Evolutionary conservation across 495 filamentous ascomycete genomes (phyloP).

Genomic region (Pyrenopolyporus hunteri): DNA sequence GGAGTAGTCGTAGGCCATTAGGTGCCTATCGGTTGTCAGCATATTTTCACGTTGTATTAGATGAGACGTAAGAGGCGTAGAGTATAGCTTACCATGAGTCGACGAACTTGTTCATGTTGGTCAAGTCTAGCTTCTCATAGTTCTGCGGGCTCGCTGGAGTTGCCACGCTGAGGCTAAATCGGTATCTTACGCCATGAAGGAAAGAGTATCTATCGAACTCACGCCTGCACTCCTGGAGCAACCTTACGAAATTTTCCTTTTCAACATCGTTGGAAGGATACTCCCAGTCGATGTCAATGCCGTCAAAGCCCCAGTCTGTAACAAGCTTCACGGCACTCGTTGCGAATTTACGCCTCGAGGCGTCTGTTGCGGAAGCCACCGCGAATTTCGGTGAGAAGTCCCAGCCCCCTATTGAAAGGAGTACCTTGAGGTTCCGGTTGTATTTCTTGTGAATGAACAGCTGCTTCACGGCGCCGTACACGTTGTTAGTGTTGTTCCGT

Average conservation of each 20-base stretch:
- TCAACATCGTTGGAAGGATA: conserved; percentile 63
- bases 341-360: conserved; percentile 65
- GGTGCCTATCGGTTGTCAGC: conserved; percentile 60
- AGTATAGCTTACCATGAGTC: conserved; percentile 76
- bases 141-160: conserved; percentile 64
- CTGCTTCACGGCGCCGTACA: conserved; percentile 85
- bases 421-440: conserved; percentile 78
- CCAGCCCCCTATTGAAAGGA: conserved; percentile 90
- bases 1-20: conserved; percentile 81
- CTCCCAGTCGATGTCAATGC: conserved; percentile 69
- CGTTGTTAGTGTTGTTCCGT: conserved; percentile 59
- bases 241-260: conserved; percentile 70
- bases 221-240: conserved; percentile 69
- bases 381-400: conserved; percentile 84
- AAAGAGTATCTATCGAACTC: conserved; percentile 69
- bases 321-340: conserved; percentile 68
- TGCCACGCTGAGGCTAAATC: conserved; percentile 80
- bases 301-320: conserved; percentile 65
- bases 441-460: conserved; percentile 81
- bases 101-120: conserved; percentile 72
- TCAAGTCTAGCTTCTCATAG: conserved; percentile 70
- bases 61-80: too few relatives aligned
- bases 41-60: background rate
- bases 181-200: conserved; percentile 53
- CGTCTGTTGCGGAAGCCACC: conserved; percentile 63